Percentiles rank a stretch among this genome's conserved stretches.
phyloP scores from a whole-genome alignment of 176 grass and related monocot genomes.

The Eleusine indica region DNA sequence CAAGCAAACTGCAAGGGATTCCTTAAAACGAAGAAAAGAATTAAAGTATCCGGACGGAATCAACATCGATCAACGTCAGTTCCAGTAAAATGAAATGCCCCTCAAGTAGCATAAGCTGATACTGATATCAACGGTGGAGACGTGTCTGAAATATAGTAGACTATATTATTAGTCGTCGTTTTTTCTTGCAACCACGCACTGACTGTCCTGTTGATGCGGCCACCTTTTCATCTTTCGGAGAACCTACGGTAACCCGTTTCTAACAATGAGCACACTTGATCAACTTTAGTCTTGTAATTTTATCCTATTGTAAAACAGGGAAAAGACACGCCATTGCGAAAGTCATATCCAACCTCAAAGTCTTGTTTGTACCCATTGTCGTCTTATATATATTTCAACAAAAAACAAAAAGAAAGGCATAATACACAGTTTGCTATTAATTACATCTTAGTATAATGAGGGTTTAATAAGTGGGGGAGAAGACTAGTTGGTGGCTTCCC shows the following conservation, averaged over 20 bases:
- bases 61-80: neutral
- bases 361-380: neutral
- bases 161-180: neutral
- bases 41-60: neutral
- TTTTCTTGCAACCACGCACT: neutral
- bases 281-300: neutral
- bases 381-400: neutral
- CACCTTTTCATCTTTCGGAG: neutral
- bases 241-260: neutral
- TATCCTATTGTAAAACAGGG: neutral
- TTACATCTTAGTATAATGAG: constrained; percentile 8
- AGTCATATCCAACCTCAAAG: neutral
- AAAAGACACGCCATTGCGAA: neutral
- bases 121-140: neutral
- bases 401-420: neutral
- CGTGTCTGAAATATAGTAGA: neutral
- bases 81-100: neutral
- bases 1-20: neutral
- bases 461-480: neutral
- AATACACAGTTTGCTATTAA: constrained; percentile 21
- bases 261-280: neutral
- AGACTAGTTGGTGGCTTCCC: constrained; percentile 51
- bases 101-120: neutral
- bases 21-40: neutral
- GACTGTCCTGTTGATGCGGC: neutral